Evolutionary conservation across 768 basidiomycete species (phyloP).

Genomic region (Roridomyces roridus): DNA sequence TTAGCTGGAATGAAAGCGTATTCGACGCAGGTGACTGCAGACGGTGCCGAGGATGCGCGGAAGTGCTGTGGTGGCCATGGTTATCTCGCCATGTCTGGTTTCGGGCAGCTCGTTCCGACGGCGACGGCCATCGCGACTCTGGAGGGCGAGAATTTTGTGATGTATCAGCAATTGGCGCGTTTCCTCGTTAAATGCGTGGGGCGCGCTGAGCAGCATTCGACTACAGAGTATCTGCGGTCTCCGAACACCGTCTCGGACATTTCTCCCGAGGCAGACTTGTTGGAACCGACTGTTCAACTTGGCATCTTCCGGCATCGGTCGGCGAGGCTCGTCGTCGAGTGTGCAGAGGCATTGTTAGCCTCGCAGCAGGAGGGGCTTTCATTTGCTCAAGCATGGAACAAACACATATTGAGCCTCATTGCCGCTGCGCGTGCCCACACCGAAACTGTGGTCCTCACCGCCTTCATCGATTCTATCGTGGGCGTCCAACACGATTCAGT

Average conservation of each 20-base stretch:
- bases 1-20: conserved; percentile 31
- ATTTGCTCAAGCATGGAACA: conserved; percentile 30
- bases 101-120: conserved; percentile 26
- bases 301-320: conserved; percentile 31
- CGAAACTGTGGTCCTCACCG: conserved; percentile 28
- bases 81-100: conserved; percentile 29
- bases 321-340: conserved; percentile 24
- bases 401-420: conserved; percentile 32
- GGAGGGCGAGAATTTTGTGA: conserved; percentile 35
- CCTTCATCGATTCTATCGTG: conserved; percentile 24
- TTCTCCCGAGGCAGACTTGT: conserved; percentile 17
- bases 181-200: conserved; percentile 28
- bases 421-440: conserved; percentile 32
- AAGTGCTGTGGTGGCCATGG: conserved; percentile 34
- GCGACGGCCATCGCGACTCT: conserved; percentile 27
- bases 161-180: conserved; percentile 36
- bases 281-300: conserved; percentile 22
- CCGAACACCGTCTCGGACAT: neutral
- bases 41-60: conserved; percentile 33
- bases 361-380: conserved; percentile 15
- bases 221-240: conserved; percentile 16
- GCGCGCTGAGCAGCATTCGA: neutral
- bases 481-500: conserved; percentile 1
- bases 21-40: conserved; percentile 27
- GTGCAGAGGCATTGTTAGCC: conserved; percentile 14